Evolutionary conservation across 116 monocot species (phyloP).

Genomic region (Zostera marina): DNA sequence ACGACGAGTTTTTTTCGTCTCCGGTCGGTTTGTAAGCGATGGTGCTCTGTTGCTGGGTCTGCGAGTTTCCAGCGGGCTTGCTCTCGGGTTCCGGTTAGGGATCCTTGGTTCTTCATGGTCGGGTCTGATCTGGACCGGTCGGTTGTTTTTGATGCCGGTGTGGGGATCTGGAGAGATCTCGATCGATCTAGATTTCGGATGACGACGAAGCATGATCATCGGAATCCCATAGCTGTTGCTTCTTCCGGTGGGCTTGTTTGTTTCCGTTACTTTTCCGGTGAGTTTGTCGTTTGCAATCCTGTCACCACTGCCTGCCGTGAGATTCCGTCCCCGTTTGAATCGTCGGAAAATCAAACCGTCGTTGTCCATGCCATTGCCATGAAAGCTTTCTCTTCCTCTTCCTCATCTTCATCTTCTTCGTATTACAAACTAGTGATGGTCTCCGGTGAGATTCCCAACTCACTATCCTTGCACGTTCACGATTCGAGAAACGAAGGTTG

Average conservation of each 20-base stretch:
- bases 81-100: constrained; percentile 39
- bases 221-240: constrained; percentile 37
- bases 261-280: constrained; percentile 24
- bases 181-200: constrained; percentile 9
- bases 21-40: constrained; percentile 63
- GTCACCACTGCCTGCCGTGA: constrained; percentile 43
- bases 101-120: constrained; percentile 78
- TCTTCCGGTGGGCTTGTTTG: constrained; percentile 55
- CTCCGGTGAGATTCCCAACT: constrained; percentile 35
- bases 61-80: constrained; percentile 45
- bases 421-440: constrained; percentile 63
- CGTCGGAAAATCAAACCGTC: constrained; percentile 11
- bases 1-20: constrained; percentile 67
- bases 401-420: too few species aligned
- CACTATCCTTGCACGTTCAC: constrained; percentile 24
- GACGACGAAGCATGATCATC: neutral
- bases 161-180: constrained; percentile 44
- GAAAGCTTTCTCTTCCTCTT: constrained; percentile 23
- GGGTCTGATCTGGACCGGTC: constrained; percentile 28
- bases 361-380: constrained; percentile 85
- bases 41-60: constrained; percentile 40
- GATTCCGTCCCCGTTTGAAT: constrained; percentile 16
- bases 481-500: constrained; percentile 31
- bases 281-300: constrained; percentile 46
- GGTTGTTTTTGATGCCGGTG: constrained; percentile 42